These are phyloP conservation scores for Beauveria pseudobassiana DNA, from an alignment of 2,329 filamentous ascomycete genomes.

Conservation along the genomic window DNA sequence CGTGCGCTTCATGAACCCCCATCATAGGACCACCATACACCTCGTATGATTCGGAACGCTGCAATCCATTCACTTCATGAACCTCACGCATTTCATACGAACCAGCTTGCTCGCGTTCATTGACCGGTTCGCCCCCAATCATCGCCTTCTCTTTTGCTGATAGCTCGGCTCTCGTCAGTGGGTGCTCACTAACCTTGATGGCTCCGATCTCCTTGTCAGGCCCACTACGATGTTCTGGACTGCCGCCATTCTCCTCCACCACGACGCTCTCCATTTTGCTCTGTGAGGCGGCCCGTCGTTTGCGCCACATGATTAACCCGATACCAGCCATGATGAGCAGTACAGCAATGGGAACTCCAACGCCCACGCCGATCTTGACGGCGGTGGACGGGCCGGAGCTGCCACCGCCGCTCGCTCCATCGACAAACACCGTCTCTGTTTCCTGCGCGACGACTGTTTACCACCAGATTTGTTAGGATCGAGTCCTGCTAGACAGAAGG, in stretches of 20 bases:
- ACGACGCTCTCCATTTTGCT: not conserved
- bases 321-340: not conserved
- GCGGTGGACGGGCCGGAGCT: not conserved
- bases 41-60: not conserved
- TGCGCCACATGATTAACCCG: not conserved
- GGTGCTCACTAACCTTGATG: not conserved
- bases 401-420: not conserved
- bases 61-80: not conserved
- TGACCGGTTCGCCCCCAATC: not conserved
- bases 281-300: not conserved
- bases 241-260: not conserved
- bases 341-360: not conserved
- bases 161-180: not conserved
- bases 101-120: not conserved
- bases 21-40: no score
- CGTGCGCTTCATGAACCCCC: not conserved
- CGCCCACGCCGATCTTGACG: not conserved
- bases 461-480: not conserved
- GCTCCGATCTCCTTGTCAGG: not conserved
- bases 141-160: not conserved
- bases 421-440: conserved; percentile 5
- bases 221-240: not conserved
- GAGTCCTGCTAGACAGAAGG: not conserved
- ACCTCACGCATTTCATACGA: not conserved
- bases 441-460: conserved; percentile 1